Percentiles rank a stretch among this genome's conserved stretches.
phyloP scores from a whole-genome alignment of 2,329 filamentous ascomycete genomes.

The Penicillium sp. region DNA sequence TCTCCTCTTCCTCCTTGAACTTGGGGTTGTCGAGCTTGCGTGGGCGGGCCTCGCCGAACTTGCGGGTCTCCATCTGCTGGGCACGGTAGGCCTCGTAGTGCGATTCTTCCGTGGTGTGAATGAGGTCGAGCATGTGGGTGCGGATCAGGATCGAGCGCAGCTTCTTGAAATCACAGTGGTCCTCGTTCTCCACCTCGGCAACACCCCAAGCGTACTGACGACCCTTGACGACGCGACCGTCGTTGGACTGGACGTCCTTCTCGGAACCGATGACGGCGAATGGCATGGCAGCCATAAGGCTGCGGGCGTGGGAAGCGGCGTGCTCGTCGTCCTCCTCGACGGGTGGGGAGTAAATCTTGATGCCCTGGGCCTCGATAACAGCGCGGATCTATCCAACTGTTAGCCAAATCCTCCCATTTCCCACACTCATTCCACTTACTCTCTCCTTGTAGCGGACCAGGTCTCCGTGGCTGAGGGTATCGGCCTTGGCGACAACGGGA shows the following conservation, averaged over 20 bases:
- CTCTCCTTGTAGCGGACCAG: conserved; percentile 92
- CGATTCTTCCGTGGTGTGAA: conserved; percentile 98
- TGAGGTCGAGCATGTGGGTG: conserved; percentile 99
- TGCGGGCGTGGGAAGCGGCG: conserved; percentile 90
- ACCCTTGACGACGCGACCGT: conserved; percentile 96
- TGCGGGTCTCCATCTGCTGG: conserved; percentile 99
- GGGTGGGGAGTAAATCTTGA: conserved; percentile 99
- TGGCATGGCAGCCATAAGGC: conserved; percentile 94
- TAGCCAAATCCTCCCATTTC: background rate
- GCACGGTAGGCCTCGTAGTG: conserved; percentile 99
- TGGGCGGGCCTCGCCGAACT: conserved; percentile 96
- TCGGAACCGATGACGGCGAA: conserved; percentile 99
- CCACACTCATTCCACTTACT: conserved; percentile 57
- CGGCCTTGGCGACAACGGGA: conserved; percentile 96
- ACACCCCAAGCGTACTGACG: conserved; percentile 99
- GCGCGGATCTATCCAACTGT: conserved; percentile 70
- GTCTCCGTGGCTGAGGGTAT: conserved; percentile 91
- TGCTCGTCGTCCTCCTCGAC: conserved; percentile 98
- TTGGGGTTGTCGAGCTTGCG: conserved; percentile 99
- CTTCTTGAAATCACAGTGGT: conserved; percentile 99
- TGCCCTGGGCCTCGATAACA: conserved; percentile 96
- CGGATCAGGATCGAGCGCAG: conserved; percentile 97
- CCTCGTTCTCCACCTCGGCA: conserved; percentile 98
- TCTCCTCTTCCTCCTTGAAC: conserved; percentile 99
- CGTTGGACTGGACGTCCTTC: conserved; percentile 96